A percentile compares a stretch with the other conserved stretches of the same genome.
Evolutionary conservation across 2,329 filamentous ascomycete species (phyloP).

Genomic region (Paraphoma chrysanthemicola): DNA sequence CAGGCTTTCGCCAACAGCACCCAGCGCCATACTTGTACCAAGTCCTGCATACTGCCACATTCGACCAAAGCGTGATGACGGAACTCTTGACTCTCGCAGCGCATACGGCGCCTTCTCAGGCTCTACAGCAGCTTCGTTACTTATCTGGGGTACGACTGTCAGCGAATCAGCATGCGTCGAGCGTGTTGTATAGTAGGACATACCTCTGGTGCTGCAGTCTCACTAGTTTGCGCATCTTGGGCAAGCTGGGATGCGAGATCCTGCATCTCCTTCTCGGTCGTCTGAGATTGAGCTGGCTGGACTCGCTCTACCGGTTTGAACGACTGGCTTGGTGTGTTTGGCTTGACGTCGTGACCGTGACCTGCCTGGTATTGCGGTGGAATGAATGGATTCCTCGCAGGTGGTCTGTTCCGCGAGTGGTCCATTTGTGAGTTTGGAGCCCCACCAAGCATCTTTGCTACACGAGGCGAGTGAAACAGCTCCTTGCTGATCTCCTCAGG

Average conservation of each 20-base stretch:
- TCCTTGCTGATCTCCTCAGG: conserved; percentile 66
- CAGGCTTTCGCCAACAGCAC: conserved; percentile 84
- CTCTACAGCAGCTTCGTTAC: conserved; percentile 30
- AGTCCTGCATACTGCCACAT: conserved; percentile 95
- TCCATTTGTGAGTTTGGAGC: conserved; percentile 47
- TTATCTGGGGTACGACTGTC: conserved; percentile 50
- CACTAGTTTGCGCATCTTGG: conserved; percentile 47
- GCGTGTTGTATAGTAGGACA: conserved; percentile 1
- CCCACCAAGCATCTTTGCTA: conserved; percentile 62
- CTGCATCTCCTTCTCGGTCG: conserved; percentile 49
- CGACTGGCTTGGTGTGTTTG: conserved; percentile 18
- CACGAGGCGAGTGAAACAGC: conserved; percentile 67
- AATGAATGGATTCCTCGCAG: conserved; percentile 43
- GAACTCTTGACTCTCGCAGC: conserved; percentile 88
- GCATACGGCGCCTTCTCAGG: conserved; percentile 61
- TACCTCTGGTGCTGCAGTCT: conserved; percentile 38
- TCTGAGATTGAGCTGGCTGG: conserved; percentile 12
- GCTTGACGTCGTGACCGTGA: conserved; percentile 28
- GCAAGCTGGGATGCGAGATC: conserved; percentile 57
- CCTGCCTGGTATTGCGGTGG: conserved; percentile 14
- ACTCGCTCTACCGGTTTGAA: conserved; percentile 11
- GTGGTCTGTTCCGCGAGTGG: conserved; percentile 40
- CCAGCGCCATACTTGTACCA: conserved; percentile 93
- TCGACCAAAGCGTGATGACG: conserved; percentile 83
- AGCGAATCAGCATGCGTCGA: conserved; percentile 53